Percentiles rank a stretch among this genome's conserved stretches.
Evolutionary conservation across 2,329 filamentous ascomycete species (phyloP).

Genomic region (Bimuria novae-zelandiae): DNA sequence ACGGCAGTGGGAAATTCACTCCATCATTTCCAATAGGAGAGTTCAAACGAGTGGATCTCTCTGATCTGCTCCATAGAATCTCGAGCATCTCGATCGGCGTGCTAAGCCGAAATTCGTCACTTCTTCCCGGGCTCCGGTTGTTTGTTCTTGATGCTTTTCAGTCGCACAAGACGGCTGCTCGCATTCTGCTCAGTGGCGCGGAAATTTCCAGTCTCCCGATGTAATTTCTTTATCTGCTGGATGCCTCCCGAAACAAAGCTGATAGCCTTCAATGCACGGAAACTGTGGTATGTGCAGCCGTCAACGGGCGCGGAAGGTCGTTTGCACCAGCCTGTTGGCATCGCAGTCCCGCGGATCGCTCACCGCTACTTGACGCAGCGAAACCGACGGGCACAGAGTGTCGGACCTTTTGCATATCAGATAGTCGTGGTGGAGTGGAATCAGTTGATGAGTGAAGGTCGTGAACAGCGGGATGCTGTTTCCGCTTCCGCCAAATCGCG

Average conservation of each 20-base stretch:
- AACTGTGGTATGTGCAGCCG: not conserved
- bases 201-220: not conserved
- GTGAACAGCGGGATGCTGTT: no score
- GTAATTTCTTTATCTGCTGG: not conserved
- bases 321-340: not conserved
- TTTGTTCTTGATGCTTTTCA: not conserved
- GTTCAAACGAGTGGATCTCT: no score
- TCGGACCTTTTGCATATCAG: not conserved
- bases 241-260: not conserved
- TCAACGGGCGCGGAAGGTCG: slow-evolving; percentile 10
- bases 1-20: no score
- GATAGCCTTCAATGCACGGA: not conserved
- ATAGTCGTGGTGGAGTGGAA: not conserved
- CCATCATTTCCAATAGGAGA: no score
- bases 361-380: slow-evolving; percentile 7
- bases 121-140: not conserved
- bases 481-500: not conserved
- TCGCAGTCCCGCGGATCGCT: slow-evolving; percentile 1
- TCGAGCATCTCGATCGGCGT: no score
- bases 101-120: not conserved
- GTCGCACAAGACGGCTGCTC: not conserved
- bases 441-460: no score
- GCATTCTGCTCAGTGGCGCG: not conserved
- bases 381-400: not conserved
- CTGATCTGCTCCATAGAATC: no score